These are phyloP conservation scores for Erodium trifolium DNA, from an alignment of 441 rosid species.

Conservation along the genomic window DNA sequence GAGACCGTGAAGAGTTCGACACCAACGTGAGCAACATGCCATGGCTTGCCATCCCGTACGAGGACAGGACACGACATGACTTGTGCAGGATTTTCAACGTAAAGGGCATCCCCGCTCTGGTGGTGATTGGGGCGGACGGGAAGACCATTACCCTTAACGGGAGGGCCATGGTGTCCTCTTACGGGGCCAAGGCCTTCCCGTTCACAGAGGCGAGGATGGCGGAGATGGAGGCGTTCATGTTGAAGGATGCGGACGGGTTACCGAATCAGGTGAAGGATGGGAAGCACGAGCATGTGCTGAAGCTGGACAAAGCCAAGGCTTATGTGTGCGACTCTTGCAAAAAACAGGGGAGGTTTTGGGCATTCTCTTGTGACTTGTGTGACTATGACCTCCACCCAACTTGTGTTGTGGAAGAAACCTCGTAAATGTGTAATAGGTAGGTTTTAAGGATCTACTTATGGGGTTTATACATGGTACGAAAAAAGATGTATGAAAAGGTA, in stretches of 20 bases:
- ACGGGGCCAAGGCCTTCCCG: constrained; percentile 60
- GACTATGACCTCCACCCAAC: constrained; percentile 76
- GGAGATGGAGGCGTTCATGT: constrained; percentile 48
- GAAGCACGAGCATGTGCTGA: constrained; percentile 59
- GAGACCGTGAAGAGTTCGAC: constrained; percentile 51
- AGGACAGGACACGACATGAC: constrained; percentile 52
- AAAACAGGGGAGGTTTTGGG: constrained; percentile 67
- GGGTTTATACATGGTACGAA: no score
- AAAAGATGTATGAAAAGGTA: no score
- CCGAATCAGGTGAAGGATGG: constrained; percentile 45
- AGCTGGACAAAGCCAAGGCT: constrained; percentile 75
- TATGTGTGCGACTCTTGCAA: constrained; percentile 59
- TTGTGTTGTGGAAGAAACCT: constrained; percentile 36
- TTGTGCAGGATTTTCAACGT: constrained; percentile 59
- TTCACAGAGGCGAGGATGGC: constrained; percentile 46
- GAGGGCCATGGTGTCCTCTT: constrained; percentile 41
- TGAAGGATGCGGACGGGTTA: constrained; percentile 54
- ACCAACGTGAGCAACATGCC: constrained; percentile 50
- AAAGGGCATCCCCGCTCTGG: constrained; percentile 58
- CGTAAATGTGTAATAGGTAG: not conserved
- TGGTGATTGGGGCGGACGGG: constrained; percentile 67
- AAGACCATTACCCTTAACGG: constrained; percentile 49
- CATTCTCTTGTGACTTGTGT: constrained; percentile 61
- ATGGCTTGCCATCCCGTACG: constrained; percentile 74
- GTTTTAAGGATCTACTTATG: not conserved